phyloP scores from a whole-genome alignment of 2,329 filamentous ascomycete genomes.

The Epichloe sylvatica region DNA sequence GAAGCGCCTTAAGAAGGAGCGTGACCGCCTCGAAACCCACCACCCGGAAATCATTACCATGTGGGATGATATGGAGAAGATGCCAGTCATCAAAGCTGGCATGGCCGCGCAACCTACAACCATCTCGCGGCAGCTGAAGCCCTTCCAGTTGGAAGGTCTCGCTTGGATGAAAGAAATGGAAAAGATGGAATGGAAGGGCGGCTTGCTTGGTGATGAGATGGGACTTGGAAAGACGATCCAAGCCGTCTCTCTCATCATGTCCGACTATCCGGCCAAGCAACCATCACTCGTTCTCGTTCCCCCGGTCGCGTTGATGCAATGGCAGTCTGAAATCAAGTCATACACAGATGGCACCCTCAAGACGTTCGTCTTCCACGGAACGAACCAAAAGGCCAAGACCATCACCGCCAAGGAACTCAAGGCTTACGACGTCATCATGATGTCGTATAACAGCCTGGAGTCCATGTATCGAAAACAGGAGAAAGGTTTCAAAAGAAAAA shows the following conservation, averaged over 20 bases:
- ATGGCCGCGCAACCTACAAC: constrained; percentile 40
- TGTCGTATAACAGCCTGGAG: constrained; percentile 87
- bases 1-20: constrained; percentile 29
- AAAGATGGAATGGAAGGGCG: constrained; percentile 69
- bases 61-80: constrained; percentile 64
- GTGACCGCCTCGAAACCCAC: constrained; percentile 53
- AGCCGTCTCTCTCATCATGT: constrained; percentile 95
- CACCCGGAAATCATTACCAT: constrained; percentile 73
- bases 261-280: constrained; percentile 71
- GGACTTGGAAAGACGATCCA: constrained; percentile 98
- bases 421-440: constrained; percentile 86
- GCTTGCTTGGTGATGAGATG: constrained; percentile 94
- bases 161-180: constrained; percentile 94
- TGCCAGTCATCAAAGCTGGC: constrained; percentile 48
- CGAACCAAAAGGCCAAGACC: constrained; percentile 68
- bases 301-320: constrained; percentile 94
- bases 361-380: constrained; percentile 80
- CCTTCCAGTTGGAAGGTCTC: constrained; percentile 85
- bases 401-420: constrained; percentile 62
- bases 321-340: constrained; percentile 66
- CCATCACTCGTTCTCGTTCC: constrained; percentile 83
- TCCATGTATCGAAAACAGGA: constrained; percentile 85
- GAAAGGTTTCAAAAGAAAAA: constrained; percentile 74
- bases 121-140: constrained; percentile 75
- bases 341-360: constrained; percentile 83